Conservation (phyloP, 192 early-diverging fungal genomes). For the Backusella morwellensis region DNA sequence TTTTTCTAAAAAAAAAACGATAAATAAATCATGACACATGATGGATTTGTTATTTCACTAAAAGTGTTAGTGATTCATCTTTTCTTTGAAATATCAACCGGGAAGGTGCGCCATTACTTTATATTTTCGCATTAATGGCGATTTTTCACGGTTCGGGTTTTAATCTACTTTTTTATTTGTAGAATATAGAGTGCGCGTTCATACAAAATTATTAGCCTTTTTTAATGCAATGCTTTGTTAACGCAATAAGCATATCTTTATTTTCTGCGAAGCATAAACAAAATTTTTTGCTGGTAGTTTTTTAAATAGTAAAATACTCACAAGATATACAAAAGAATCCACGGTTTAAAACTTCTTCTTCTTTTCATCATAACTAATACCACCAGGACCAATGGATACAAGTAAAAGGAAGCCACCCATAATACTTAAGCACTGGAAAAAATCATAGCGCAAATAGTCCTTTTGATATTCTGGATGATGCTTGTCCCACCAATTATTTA, state of each 20-base stretch:
- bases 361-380: constrained; percentile 94
- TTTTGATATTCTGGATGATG: constrained; percentile 76
- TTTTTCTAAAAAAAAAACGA: no score
- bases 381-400: constrained; percentile 87
- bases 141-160: background rate
- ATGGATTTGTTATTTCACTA: background rate
- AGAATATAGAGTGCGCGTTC: no score
- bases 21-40: background rate
- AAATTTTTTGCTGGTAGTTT: background rate
- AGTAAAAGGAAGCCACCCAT: constrained; percentile 93
- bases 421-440: constrained; percentile 98
- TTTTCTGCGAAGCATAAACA: background rate
- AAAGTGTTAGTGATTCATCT: background rate
- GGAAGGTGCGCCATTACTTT: background rate
- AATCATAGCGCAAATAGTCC: constrained; percentile 97
- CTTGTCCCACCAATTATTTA: constrained; percentile 97
- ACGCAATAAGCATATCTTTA: background rate
- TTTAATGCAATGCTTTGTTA: background rate
- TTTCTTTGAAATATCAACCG: background rate
- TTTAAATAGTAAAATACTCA: background rate
- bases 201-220: no score
- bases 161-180: no score
- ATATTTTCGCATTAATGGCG: background rate
- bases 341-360: constrained; percentile 83
- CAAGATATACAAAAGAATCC: background rate